phyloP scores from a whole-genome alignment of 441 rosid genomes.

The Macaranga tanarius region DNA sequence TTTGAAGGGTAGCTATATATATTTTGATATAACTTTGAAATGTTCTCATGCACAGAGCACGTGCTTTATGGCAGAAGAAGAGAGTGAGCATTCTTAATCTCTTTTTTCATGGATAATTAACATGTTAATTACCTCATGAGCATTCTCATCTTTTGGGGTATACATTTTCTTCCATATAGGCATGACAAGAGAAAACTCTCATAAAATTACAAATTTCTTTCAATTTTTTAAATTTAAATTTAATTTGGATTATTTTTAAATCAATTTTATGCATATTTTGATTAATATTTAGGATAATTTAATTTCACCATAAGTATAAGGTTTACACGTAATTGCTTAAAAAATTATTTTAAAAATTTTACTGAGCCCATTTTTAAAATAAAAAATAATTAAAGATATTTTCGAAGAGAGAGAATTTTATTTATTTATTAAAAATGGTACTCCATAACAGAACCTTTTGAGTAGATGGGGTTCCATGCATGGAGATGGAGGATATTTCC shows the following conservation, averaged over 20 bases:
- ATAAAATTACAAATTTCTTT: too few species aligned
- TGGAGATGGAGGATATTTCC: constrained; percentile 15
- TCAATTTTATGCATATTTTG: too few species aligned
- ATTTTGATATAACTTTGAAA: neutral
- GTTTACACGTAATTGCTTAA: too few species aligned
- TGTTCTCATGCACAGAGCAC: constrained; percentile 19
- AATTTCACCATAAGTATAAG: too few species aligned
- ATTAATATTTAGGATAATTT: too few species aligned
- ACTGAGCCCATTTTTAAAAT: too few species aligned
- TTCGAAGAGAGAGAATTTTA: too few species aligned
- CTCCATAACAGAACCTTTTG: neutral
- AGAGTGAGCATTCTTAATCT: neutral
- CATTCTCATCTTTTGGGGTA: constrained; percentile 12
- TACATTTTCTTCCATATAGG: constrained; percentile 14
- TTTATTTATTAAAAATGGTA: neutral
- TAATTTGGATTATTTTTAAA: too few species aligned
- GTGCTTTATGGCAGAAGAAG: constrained; percentile 21
- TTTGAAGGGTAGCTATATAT: neutral
- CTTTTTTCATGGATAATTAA: neutral
- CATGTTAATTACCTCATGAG: neutral
- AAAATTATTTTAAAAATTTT: too few species aligned
- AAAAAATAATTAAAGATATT: too few species aligned
- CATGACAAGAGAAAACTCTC: neutral
- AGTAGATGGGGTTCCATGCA: constrained; percentile 28
- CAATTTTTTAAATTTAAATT: too few species aligned